A percentile compares a stretch with the other conserved stretches of the same genome.
Evolutionary conservation across 148 eudicot genomes (phyloP).

Genomic region (Camellia japonica): DNA sequence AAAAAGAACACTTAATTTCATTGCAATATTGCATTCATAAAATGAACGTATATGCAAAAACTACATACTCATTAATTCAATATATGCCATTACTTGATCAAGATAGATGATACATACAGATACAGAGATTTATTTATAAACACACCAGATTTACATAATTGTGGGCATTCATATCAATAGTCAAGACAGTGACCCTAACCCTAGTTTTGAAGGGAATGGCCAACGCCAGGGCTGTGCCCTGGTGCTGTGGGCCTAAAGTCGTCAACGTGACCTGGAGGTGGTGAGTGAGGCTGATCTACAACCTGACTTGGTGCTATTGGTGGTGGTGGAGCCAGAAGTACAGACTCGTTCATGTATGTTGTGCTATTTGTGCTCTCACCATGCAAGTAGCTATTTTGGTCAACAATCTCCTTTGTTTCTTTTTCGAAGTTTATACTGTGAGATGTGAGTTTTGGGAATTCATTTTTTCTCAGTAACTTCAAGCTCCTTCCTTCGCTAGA

Average conservation of each 20-base stretch:
- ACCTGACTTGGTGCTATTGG: slow-evolving; percentile 10
- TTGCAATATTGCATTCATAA: not conserved
- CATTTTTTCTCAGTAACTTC: slow-evolving; percentile 19
- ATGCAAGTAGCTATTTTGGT: not conserved
- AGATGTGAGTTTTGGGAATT: slow-evolving; percentile 18
- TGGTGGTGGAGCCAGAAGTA: slow-evolving; percentile 1
- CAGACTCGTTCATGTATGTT: slow-evolving; percentile 5
- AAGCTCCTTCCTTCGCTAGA: slow-evolving; percentile 34
- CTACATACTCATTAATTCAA: not conserved
- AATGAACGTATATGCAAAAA: not conserved
- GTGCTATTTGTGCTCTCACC: not conserved
- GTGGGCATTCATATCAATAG: too few species aligned
- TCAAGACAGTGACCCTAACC: not conserved
- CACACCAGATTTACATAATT: not conserved
- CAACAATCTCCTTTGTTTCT: slow-evolving; percentile 18
- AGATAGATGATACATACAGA: not conserved
- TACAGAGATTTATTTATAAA: not conserved
- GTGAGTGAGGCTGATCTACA: slow-evolving; percentile 19
- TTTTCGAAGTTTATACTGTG: not conserved
- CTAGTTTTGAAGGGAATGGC: slow-evolving; percentile 44
- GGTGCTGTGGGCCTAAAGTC: slow-evolving; percentile 47
- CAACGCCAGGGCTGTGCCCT: slow-evolving; percentile 59
- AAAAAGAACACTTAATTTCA: not conserved
- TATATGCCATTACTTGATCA: not conserved
- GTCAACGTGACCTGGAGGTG: slow-evolving; percentile 29